Base-by-base conservation (phyloP, 305 asterid species). In the Salvia sclarea region DNA sequence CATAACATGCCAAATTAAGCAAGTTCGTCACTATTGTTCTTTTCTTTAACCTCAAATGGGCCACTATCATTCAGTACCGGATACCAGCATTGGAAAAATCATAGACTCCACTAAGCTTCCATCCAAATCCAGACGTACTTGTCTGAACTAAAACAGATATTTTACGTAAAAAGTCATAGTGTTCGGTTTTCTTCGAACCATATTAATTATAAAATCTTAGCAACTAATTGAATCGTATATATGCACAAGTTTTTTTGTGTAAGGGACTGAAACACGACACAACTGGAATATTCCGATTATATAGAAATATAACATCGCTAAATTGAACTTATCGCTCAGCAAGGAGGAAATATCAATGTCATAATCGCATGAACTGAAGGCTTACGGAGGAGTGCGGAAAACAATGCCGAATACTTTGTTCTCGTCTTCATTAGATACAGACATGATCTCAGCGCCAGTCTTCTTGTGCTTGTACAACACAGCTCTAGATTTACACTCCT, bases 311-410 rank as follows among this genome's bases (percentile, higher is more conserved):
- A 14, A 40, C 11, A 64, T 1, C n/a, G 55, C 45, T 9, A 13
- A 12, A 49, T 13, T 40, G 9, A 21, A 52, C 17, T 40, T 40
- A 38, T 3, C 11, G 24, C 47, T 21, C 16, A 22, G 8, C 33
- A 35, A 40, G 10, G 5, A 17, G 25, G 22, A 60, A 38, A 41
- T 1, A 31, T 1, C 12, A 3, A 44, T 54, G 41, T 14, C 33
- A 64, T 16, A 64, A 54, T 20, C 63, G 6, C 8, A 28, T 21
- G n/a, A 37, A 53, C 8, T 37, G 28, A 58, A 56, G 41, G 73
- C 99, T 84, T 82, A 94, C 98, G 97, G 96, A 71, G 99, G 98
- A 16, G 96, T 91, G 65, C 96, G 83, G 75, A 95, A 86, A 68
- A 95, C 99, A 77, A 95, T 84, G 70, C 97, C 99, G 20, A 95